phyloP scores from a whole-genome alignment of 2,329 filamentous ascomycete species.

The Penicillium fuscoglaucum region DNA sequence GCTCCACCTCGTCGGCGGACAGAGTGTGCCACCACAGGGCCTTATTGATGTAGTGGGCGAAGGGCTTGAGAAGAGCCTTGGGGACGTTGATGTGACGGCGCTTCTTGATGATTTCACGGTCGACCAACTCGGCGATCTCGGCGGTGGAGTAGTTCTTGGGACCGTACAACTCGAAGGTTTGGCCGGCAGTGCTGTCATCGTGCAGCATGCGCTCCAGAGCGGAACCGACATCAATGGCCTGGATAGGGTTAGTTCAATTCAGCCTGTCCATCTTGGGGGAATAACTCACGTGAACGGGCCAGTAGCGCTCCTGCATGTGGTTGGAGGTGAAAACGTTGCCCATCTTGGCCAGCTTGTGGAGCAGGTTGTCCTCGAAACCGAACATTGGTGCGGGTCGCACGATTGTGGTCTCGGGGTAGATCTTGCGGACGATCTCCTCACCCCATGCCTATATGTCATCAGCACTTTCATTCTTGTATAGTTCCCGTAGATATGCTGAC shows the following conservation, averaged over 20 bases:
- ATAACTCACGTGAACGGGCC: slow-evolving; percentile 77
- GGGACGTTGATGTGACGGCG: slow-evolving; percentile 90
- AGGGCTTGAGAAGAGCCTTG: slow-evolving; percentile 73
- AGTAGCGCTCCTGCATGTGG: slow-evolving; percentile 86
- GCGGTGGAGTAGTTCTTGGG: slow-evolving; percentile 88
- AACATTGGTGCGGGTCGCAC: slow-evolving; percentile 92
- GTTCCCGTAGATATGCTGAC: slow-evolving; percentile 43
- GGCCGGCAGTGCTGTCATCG: slow-evolving; percentile 83
- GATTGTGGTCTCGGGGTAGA: slow-evolving; percentile 96
- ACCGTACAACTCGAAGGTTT: slow-evolving; percentile 94
- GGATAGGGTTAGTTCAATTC: slow-evolving; percentile 14
- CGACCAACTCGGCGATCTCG: slow-evolving; percentile 83
- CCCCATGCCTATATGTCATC: slow-evolving; percentile 61
- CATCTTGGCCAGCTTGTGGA: slow-evolving; percentile 78
- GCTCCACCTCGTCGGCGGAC: slow-evolving; percentile 82
- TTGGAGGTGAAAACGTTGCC: slow-evolving; percentile 87
- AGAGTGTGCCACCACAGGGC: slow-evolving; percentile 84
- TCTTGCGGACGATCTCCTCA: slow-evolving; percentile 78
- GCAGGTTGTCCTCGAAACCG: slow-evolving; percentile 89
- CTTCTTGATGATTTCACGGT: slow-evolving; percentile 88
- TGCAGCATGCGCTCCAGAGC: slow-evolving; percentile 88
- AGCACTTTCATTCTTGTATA: slow-evolving; percentile 7
- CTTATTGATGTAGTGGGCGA: slow-evolving; percentile 74
- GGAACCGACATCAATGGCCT: slow-evolving; percentile 85
- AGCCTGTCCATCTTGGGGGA: neutral